Evolutionary conservation across 192 early-diverging fungal genomes (phyloP).

Genomic region (Linderina pennispora): DNA sequence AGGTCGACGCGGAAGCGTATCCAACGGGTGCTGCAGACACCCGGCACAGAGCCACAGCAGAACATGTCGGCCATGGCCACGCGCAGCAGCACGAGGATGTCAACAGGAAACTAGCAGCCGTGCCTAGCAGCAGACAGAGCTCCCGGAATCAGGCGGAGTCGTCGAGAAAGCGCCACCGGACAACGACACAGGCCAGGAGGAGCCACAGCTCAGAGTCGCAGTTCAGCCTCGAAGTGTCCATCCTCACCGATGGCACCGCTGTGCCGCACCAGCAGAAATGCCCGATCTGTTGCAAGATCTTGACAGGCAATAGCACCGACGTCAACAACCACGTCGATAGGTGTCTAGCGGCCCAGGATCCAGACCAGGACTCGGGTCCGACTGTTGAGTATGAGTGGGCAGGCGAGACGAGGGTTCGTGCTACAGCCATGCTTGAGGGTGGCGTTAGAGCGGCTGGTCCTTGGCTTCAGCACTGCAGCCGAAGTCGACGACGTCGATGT

Average conservation of each 20-base stretch:
- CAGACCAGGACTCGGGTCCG: background rate
- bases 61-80: background rate
- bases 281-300: constrained; percentile 13
- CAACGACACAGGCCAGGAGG: background rate
- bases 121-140: constrained; percentile 1
- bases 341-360: constrained; percentile 48
- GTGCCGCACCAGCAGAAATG: constrained; percentile 10
- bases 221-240: constrained; percentile 17
- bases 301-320: constrained; percentile 42
- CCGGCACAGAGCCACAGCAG: background rate
- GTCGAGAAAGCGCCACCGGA: constrained; percentile 4
- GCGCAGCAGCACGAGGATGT: too few relatives aligned
- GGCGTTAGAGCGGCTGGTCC: constrained; percentile 30
- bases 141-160: constrained; percentile 2
- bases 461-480: constrained; percentile 33
- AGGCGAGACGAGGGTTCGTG: constrained; percentile 71
- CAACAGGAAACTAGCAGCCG: too few relatives aligned
- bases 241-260: constrained; percentile 14
- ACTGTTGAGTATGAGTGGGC: constrained; percentile 81
- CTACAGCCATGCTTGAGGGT: constrained; percentile 76
- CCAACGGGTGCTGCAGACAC: background rate
- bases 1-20: constrained; percentile 2
- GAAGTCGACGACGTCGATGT: constrained; percentile 72
- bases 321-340: constrained; percentile 75
- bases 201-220: constrained; percentile 9